Evolutionary conservation across 176 grass and related monocot species (phyloP), one percentile per base, ranked within the genome.

Genomic region (Tuctoria greenei): DNA sequence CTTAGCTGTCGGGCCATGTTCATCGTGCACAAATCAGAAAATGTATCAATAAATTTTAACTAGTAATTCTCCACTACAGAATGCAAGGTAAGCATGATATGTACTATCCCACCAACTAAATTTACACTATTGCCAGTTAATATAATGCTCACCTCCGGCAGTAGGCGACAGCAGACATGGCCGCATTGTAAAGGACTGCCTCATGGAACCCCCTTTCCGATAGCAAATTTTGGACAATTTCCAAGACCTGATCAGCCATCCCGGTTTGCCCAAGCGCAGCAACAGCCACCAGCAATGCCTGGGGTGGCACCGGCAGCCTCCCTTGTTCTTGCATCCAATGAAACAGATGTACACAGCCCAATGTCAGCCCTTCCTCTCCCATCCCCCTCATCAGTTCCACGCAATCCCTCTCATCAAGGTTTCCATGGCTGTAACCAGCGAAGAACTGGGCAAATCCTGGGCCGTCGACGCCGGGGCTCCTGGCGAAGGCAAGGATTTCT

Each of bases 181-280:
- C 85, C 4, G 73, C 73, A 43, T 82, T 87, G 67, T 82, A 87
- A 40, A 87, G 49, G 56, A 60, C 31, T 4, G 51, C 50, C 31
- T 78, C 41, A 5, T 61, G 42, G 61, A 82, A 60, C 28, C 69
- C 67, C 73, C 66, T 77, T 40, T 67, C 60, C 0, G 18, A 11
- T 10, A 79, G 79, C 74, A 78, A 43, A 6, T 42, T 67, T 28
- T 21, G 50, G 23, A 78, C 60, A 51, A 82, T 72, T 66, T 82
- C 73, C 60, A 82, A 20, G 17, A 87, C 41, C 14, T 60, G 79
- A 41, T 82, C 79, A 20, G 79, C 73, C 73, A 82, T 82, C 31
- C 18, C n/a, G 10, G 66, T 51, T 16, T 17, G 50, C 12, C 67
- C 85, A 78, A 87, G 85, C 3, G 37, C 67, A 75, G 72, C 73